phyloP scores from a whole-genome alignment of 768 basidiomycete species.

The Rhizopogon salebrosus region DNA sequence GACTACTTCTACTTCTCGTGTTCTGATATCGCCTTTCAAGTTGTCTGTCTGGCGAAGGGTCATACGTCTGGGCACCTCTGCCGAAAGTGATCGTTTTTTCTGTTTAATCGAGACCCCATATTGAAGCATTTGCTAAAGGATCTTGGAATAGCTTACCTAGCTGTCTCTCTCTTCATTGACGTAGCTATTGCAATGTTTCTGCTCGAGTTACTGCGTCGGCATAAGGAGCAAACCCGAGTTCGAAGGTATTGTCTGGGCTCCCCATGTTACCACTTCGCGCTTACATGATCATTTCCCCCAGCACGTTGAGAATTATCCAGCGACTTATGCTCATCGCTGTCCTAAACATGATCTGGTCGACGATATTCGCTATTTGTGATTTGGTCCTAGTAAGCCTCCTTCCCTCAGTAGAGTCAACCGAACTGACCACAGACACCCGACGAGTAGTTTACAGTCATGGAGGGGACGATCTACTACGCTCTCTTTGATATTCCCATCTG shows the following conservation, averaged over 20 bases:
- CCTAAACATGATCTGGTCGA: neutral
- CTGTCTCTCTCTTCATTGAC: neutral
- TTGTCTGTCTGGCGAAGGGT: neutral
- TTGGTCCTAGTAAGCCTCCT: neutral
- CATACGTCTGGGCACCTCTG: neutral
- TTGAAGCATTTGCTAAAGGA: neutral
- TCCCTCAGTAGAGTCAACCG: neutral
- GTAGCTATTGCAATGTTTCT: neutral
- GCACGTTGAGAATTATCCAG: neutral
- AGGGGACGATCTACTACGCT: neutral
- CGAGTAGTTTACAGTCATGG: neutral
- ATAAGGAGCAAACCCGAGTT: neutral
- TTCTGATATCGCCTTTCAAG: neutral
- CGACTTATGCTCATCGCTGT: neutral
- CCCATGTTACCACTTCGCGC: neutral
- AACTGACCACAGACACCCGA: neutral
- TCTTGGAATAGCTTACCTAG: neutral
- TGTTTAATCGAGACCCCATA: neutral
- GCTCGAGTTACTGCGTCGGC: neutral
- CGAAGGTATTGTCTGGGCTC: neutral
- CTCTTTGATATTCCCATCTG: conserved; percentile 13
- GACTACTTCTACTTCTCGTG: neutral
- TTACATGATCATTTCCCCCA: neutral
- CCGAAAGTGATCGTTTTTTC: neutral
- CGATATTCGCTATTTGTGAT: neutral